phyloP scores from a whole-genome alignment of 2,329 filamentous ascomycete genomes.

The Passalora sequoiae region DNA sequence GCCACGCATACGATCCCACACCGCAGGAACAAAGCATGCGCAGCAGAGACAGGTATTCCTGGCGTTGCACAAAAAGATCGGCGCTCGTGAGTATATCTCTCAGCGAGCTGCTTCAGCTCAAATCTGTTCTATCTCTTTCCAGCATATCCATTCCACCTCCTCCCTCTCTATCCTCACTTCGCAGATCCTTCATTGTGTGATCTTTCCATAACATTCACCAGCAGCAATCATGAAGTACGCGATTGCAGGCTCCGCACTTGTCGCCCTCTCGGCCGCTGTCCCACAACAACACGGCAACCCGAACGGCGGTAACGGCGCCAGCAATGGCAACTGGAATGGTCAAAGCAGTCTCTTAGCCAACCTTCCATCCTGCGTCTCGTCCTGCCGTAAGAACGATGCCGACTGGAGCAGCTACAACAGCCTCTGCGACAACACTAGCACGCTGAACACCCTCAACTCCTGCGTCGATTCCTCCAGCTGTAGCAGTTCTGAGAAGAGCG shows the following conservation, averaged over 20 bases:
- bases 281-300: constrained; percentile 11
- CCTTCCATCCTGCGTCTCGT: constrained; percentile 17
- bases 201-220: neutral
- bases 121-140: neutral
- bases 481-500: constrained; percentile 22
- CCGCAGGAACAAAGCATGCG: neutral
- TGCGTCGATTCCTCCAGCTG: constrained; percentile 24
- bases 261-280: constrained; percentile 16
- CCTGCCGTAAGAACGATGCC: constrained; percentile 12
- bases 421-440: constrained; percentile 22
- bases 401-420: constrained; percentile 14
- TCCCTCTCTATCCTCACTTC: neutral
- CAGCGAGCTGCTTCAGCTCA: too few species aligned
- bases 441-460: constrained; percentile 21
- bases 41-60: neutral
- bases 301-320: constrained; percentile 5
- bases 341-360: constrained; percentile 11
- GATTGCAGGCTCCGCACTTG: constrained; percentile 11
- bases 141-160: neutral
- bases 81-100: neutral
- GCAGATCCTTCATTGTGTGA: neutral
- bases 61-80: neutral
- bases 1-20: neutral
- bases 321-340: constrained; percentile 8
- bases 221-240: constrained; percentile 14